Base-by-base conservation (phyloP, 2,329 filamentous ascomycete genomes). In the Ascosphaera acerosa region DNA sequence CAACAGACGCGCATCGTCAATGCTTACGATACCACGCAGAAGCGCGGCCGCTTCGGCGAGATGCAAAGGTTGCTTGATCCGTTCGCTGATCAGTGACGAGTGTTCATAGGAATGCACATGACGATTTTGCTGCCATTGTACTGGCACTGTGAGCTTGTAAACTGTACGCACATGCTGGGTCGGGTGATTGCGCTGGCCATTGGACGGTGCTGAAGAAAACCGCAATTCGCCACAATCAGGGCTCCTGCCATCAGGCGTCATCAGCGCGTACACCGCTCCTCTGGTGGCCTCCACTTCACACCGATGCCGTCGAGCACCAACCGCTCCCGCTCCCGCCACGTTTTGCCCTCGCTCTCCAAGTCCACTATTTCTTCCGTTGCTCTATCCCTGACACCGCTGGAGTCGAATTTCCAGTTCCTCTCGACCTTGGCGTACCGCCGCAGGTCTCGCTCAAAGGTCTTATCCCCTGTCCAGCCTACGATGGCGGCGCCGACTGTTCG, bases 21-120 rank as follows among this genome's bases (percentile, higher is more conserved):
- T 57, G 87, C 87, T 37, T 97, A 97, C 55, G 87, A 97, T 56
- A 97, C 87, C 32, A 97, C 87, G 38, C 73, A 76, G 51, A 70
- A 80, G 49, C 67, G 87, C 59, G 87, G 87, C 30, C 62, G 77
- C 39, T 94, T 90, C 55, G 87, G 87, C 48, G 87, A 97, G 60
- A 92, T 97, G 84, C 26, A 28, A 12, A 14, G n/a, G 6, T 12
- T 28, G 26, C 26, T n/a, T 14, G 26, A 28, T 28, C 26, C 26
- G 6, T 28, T 28, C 16, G 26, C 26, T 15, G 26, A 28, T 14
- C 26, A 28, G 6, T 6, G 12, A 28, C 5, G n/a, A n/a, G n/a
- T n/a, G n/a, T n/a, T n/a, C n/a, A n/a, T n/a, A n/a, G n/a, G n/a
- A n/a, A n/a, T n/a, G n/a, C n/a, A n/a, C n/a, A n/a, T n/a, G n/a